Percentiles rank a stretch among this genome's conserved stretches.
Conservation (phyloP, 495 filamentous ascomycete genomes). For the Podospora didyma region DNA sequence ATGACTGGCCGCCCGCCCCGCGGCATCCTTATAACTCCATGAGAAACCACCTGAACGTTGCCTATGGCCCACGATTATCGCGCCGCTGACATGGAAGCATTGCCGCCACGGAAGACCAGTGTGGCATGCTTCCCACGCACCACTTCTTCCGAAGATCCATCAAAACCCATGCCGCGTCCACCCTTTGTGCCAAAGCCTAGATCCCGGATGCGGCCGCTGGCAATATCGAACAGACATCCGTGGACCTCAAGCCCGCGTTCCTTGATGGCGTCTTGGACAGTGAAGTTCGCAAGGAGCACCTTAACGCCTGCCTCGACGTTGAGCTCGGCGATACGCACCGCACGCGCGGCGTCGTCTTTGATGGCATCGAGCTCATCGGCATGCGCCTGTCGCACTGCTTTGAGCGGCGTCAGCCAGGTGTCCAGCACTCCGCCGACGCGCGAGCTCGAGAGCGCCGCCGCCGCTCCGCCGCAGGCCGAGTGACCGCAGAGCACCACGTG, state of each 20-base stretch:
- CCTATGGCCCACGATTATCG: neutral
- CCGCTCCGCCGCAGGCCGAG: slow-evolving; percentile 74
- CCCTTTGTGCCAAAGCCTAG: slow-evolving; percentile 48
- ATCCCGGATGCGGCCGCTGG: slow-evolving; percentile 54
- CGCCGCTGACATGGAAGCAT: slow-evolving; percentile 23
- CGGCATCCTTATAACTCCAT: neutral
- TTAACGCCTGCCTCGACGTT: slow-evolving; percentile 66
- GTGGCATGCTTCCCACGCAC: slow-evolving; percentile 47
- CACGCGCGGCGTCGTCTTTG: slow-evolving; percentile 43
- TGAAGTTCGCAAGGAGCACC: slow-evolving; percentile 56
- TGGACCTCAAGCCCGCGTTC: slow-evolving; percentile 71
- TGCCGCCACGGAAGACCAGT: slow-evolving; percentile 42
- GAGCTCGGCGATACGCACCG: slow-evolving; percentile 58
- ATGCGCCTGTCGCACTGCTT: slow-evolving; percentile 54
- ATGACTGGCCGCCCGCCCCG: too few species aligned
- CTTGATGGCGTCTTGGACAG: slow-evolving; percentile 60
- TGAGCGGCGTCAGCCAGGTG: slow-evolving; percentile 73
- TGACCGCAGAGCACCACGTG: slow-evolving; percentile 86
- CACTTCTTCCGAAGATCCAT: slow-evolving; percentile 21
- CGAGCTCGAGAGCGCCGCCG: slow-evolving; percentile 61
- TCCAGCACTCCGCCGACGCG: slow-evolving; percentile 74
- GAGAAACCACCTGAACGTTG: neutral
- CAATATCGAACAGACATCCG: slow-evolving; percentile 66
- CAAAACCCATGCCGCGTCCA: slow-evolving; percentile 1
- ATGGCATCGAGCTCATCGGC: slow-evolving; percentile 50